Conservation (phyloP, 345 rosid genomes). For the Bruguiera gymnorhiza region DNA sequence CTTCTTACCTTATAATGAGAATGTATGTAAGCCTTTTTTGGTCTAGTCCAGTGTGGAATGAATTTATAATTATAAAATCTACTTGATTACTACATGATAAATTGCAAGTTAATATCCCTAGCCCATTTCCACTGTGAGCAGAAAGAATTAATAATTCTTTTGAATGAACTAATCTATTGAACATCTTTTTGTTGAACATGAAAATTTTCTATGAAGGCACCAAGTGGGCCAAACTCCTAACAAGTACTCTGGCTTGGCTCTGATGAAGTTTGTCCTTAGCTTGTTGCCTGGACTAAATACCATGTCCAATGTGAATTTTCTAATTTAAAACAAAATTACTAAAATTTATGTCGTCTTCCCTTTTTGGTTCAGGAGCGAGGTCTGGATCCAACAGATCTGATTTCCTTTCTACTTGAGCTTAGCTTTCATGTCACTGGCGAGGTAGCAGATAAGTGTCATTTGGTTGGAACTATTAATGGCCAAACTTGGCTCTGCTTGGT, state of each 20-base stretch:
- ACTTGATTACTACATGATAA: no score
- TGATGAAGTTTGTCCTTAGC: neutral
- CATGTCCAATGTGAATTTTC: constrained; percentile 3
- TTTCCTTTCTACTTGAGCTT: constrained; percentile 92
- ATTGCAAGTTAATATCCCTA: no score
- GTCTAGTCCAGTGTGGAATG: neutral
- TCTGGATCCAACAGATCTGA: constrained; percentile 76
- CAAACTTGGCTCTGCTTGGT: neutral
- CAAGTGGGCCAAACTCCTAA: neutral
- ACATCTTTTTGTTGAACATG: neutral
- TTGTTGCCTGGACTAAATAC: neutral
- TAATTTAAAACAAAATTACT: neutral
- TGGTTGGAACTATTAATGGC: neutral
- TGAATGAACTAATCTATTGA: no score
- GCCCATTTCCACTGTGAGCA: no score
- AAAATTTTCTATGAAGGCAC: neutral
- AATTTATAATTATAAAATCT: no score
- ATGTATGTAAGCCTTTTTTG: neutral
- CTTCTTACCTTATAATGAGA: constrained; percentile 3
- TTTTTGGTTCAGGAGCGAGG: constrained; percentile 71
- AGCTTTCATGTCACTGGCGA: constrained; percentile 91
- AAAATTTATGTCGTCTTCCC: neutral
- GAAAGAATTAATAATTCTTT: no score
- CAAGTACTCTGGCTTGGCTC: neutral
- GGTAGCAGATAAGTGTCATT: constrained; percentile 39